Conservation (phyloP, 345 rosid genomes). For the Rhodamnia argentea region DNA sequence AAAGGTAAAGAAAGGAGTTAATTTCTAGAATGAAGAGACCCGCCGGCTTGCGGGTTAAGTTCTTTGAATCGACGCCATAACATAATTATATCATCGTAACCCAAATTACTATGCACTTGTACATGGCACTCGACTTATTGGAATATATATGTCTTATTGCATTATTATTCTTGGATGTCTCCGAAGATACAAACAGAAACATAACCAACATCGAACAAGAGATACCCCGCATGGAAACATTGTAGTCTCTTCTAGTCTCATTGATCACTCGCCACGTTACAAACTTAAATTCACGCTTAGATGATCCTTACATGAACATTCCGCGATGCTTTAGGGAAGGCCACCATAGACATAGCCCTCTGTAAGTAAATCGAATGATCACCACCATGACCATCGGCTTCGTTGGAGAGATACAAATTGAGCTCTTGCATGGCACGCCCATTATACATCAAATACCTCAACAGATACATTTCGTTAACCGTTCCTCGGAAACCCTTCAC, state of each 20-base stretch:
- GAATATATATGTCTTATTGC: no score
- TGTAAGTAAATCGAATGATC: background rate
- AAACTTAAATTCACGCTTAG: background rate
- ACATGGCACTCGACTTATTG: no score
- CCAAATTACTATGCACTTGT: background rate
- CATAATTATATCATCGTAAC: background rate
- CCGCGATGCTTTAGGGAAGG: background rate
- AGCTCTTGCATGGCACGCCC: conserved; percentile 15
- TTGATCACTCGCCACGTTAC: background rate
- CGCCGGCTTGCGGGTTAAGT: background rate
- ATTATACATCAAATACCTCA: conserved; percentile 6
- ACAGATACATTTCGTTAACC: background rate
- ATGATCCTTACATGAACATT: background rate
- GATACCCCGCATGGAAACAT: background rate
- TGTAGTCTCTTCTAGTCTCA: background rate
- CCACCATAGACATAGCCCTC: background rate
- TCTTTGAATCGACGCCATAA: background rate
- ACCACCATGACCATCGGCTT: background rate
- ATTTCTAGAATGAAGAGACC: no score
- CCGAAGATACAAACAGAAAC: background rate
- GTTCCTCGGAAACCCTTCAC: conserved; percentile 17
- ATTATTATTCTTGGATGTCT: background rate
- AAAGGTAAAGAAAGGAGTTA: no score
- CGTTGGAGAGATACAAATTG: conserved; percentile 6
- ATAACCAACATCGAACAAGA: background rate